Evolutionary conservation across 345 rosid species (phyloP), one percentile per base, ranked within the genome.

Genomic region (Boechera stricta): DNA sequence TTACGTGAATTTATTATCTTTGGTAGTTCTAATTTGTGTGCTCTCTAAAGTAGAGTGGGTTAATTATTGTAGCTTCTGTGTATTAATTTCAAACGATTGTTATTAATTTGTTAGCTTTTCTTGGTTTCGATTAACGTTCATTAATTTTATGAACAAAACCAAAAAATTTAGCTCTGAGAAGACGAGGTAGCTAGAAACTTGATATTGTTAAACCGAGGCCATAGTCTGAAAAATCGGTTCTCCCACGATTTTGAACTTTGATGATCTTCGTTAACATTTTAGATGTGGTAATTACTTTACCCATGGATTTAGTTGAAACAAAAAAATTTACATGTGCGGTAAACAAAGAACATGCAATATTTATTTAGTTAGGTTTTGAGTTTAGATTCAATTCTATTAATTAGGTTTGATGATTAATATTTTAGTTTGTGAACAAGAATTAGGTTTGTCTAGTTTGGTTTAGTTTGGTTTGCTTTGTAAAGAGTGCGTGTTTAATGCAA

Each of bases 401-500:
- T 68, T 38, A 63, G 10, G 61, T 7, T 8, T 52, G 36, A 26
- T 57, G 21, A n/a, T 66, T 33, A 12, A 16, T 9, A 56, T 2
- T 45, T 26, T 13, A 7, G 72, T 58, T 16, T 36, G 16, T 11
- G 29, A 35, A 76, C 35, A 51, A 60, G 54, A 42, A 13, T 41
- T 68, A 38, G 69, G 79, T 31, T 26, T 16, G 28, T 38, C 31
- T 32, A 3, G 61, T 21, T 62, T 63, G 6, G 45, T 71, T 33
- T 64, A 6, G 51, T 44, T 75, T 31, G 35, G 53, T 69, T 62
- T 64, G 60, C 13, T 32, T 64, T 9, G 63, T 67, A 1, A 1
- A 32, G 66, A 39, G 60, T 75, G 73, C 58, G 31, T 33, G 51
- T 63, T 77, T 10, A 77, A 71, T 64, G 72, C 67, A 56, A 71